Conservation (phyloP, 805 yeast genomes). For the Komagataella pastoris region DNA sequence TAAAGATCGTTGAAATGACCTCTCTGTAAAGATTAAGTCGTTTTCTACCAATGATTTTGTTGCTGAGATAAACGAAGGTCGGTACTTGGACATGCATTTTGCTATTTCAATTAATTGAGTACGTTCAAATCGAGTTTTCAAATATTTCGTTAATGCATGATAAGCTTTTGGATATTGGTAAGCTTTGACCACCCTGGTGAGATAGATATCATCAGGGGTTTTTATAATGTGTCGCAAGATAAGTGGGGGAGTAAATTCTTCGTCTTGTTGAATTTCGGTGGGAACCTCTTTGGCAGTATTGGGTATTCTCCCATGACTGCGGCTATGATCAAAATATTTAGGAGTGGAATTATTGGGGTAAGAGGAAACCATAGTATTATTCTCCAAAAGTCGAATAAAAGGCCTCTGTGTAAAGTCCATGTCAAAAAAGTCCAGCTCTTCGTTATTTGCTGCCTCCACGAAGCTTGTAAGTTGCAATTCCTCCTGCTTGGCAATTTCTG, state of each 20-base stretch:
- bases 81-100: conserved; percentile 47
- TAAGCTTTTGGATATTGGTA: conserved; percentile 53
- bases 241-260: conserved; percentile 43
- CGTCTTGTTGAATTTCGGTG: conserved; percentile 21
- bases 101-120: conserved; percentile 27
- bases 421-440: conserved; percentile 11
- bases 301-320: conserved; percentile 36
- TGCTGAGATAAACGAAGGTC: conserved; percentile 70
- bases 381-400: conserved; percentile 14
- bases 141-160: conserved; percentile 43
- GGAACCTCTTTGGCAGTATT: conserved; percentile 33
- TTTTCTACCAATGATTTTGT: conserved; percentile 61
- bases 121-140: conserved; percentile 35
- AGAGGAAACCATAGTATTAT: conserved; percentile 16
- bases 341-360: conserved; percentile 19
- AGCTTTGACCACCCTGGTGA: conserved; percentile 27
- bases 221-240: conserved; percentile 42
- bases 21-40: conserved; percentile 51
- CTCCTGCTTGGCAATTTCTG: conserved; percentile 25
- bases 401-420: conserved; percentile 17
- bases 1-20: conserved; percentile 41
- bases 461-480: conserved; percentile 26
- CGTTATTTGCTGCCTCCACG: background rate
- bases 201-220: conserved; percentile 33
- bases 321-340: conserved; percentile 32